These are phyloP conservation scores for Symbiodinium natans DNA, from an alignment of 73 alveolate genomes.

Conservation along the genomic window DNA sequence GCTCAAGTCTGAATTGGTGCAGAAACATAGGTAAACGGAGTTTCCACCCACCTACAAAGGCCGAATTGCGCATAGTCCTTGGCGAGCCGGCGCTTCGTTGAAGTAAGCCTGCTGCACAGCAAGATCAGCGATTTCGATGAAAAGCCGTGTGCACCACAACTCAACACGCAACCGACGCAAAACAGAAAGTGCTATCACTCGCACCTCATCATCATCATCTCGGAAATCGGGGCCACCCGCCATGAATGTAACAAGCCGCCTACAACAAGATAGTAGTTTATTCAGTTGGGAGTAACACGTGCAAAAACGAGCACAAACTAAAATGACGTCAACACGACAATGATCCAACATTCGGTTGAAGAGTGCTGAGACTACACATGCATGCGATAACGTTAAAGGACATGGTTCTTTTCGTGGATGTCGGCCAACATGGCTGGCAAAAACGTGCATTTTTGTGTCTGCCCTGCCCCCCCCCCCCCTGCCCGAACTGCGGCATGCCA, in stretches of 20 bases:
- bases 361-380: no score
- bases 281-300: background rate
- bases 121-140: background rate
- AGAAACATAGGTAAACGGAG: no score
- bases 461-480: conserved; percentile 13
- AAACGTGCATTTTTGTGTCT: background rate
- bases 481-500: background rate
- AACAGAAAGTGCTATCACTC: background rate
- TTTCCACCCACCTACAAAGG: no score
- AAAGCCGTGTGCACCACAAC: background rate
- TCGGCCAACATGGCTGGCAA: no score
- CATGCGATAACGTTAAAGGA: no score
- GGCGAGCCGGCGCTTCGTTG: conserved; percentile 33
- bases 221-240: conserved; percentile 39
- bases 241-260: background rate
- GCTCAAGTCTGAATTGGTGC: no score
- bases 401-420: no score
- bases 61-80: background rate
- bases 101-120: conserved; percentile 47
- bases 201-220: conserved; percentile 60
- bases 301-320: no score
- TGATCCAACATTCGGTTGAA: no score
- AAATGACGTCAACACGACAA: no score
- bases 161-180: background rate
- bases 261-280: background rate